phyloP scores from a whole-genome alignment of 768 basidiomycete genomes.

The Psilocybe tampanensis region DNA sequence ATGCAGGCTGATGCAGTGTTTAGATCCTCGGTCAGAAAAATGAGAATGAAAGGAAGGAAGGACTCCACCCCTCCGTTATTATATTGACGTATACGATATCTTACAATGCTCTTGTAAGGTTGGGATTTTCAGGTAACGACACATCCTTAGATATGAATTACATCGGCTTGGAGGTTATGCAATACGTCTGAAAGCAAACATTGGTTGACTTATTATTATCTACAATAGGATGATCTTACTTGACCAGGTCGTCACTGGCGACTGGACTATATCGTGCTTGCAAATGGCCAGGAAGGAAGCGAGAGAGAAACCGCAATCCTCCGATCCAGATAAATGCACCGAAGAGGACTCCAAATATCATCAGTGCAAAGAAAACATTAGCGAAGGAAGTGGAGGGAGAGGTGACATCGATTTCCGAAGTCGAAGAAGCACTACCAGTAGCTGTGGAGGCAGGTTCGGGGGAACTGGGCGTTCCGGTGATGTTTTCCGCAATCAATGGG shows the following conservation, averaged over 20 bases:
- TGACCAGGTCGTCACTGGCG: constrained; percentile 50
- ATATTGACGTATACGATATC: no score
- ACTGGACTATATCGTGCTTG: constrained; percentile 48
- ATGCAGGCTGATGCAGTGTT: no score
- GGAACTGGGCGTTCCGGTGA: constrained; percentile 13
- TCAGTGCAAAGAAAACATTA: constrained; percentile 36
- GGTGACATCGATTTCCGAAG: constrained; percentile 11
- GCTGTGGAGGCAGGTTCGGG: constrained; percentile 9
- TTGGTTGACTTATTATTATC: constrained; percentile 8
- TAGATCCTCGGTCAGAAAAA: no score
- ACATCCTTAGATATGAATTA: no score
- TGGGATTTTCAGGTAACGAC: no score
- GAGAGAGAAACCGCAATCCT: constrained; percentile 47
- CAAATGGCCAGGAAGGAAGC: constrained; percentile 37
- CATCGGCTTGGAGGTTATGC: no score
- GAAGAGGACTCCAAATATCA: constrained; percentile 47
- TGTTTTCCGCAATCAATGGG: constrained; percentile 17
- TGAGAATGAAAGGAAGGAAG: no score
- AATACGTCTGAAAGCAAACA: constrained; percentile 25
- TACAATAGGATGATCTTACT: constrained; percentile 35
- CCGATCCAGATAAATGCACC: constrained; percentile 55
- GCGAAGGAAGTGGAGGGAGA: constrained; percentile 23
- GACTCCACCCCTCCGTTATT: no score
- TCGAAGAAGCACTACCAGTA: constrained; percentile 4
- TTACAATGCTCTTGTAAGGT: no score